Evolutionary conservation across 805 yeast genomes (phyloP), one percentile per base, ranked within the genome.

Genomic region (Wickerhamiella slavikovae): DNA sequence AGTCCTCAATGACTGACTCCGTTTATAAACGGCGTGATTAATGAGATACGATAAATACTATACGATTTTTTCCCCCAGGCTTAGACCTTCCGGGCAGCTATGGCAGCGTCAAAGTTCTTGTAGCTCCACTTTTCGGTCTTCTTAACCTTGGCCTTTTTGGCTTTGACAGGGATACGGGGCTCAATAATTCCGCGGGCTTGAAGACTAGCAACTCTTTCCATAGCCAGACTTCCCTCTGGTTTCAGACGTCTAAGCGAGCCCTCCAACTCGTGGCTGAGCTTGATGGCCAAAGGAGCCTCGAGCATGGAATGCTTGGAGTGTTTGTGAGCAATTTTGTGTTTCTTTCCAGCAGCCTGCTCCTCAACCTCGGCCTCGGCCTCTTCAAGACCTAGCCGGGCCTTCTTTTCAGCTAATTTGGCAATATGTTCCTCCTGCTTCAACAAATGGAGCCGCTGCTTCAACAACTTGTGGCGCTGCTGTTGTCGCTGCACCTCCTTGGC

Each of bases 121-220:
- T 76, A 78, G 20, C 83, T 66, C 91, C 92, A 80, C 55, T 83
- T 85, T 52, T 85, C 94, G 18, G 92, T 76, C 60, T 75, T 79
- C 35, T 64, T 73, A 41, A 69, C 62, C 45, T 72, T 74, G 48
- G 67, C 72, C 47, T 74, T 66, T 49, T 59, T 67, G 49, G 67
- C 68, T 39, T 60, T 62, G 34, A 66, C 69, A 9, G 74, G 78
- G 22, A 71, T 64, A 54, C 95, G 68, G 4, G 93, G 61, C 52
- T 85, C 98, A 32, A 89, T 62, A 46, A 73, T 67, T 41, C 98
- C 98, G 18, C 72, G 61, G 37, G 78, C 68, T 56, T 89, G 96
- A 38, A 85, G 49, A 36, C 66, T 66, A 49, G 71, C 64, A 69
- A 85, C 70, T 34, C 80, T 71, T 47, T 83, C 95, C 38, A 72